Base-by-base conservation (phyloP, 345 rosid species). In the Sonneratia alba region DNA sequence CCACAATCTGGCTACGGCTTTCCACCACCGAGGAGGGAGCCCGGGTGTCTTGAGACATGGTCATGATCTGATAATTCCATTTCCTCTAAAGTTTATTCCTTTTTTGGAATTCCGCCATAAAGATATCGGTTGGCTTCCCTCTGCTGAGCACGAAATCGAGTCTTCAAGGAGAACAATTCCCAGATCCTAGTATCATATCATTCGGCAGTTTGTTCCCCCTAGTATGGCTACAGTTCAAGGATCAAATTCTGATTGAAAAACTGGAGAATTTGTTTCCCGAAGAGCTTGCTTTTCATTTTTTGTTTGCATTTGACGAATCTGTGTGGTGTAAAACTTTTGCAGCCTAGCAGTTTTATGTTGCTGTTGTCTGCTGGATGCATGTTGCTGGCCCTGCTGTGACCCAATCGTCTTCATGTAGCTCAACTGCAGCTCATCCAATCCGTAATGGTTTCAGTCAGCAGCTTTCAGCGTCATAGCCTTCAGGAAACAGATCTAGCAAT, bases 281-380 rank as follows among this genome's bases (percentile, higher is more conserved):
- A 27, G 32, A 27, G 32, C 32, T 27, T 27, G 32, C 32, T 27
- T 27, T 27, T 27, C 32, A 27, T 27, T 37, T 45, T 67, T 2
- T 3, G 71, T 32, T 73, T n/a, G 36, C 4, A 47, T 70, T 66
- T 75, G 14, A n/a, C 4, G 24, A 69, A 47, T 0, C 0, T 70
- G 42, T 71, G 55, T 22, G 64, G 14, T 59, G 64, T 22, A 59
- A 53, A 16, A 16, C 9, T 71, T 67, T 57, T 75, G 72, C 83
- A 88, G 94, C 51, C 85, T 91, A 69, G 91, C 92, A 63, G 93
- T 84, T 72, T 49, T 87, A 68, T 91, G 97, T 77, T 88, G 94
- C 74, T 91, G 92, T 72, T 88, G 97, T 70, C 79, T 86, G 56
- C 68, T 85, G 65, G 94, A 91, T 66, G 89, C 86, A 21, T 88